Evolutionary conservation across 164 flowering plant species (phyloP), one percentile per base, ranked within the genome.

Genomic region (Taxillus chinensis): DNA sequence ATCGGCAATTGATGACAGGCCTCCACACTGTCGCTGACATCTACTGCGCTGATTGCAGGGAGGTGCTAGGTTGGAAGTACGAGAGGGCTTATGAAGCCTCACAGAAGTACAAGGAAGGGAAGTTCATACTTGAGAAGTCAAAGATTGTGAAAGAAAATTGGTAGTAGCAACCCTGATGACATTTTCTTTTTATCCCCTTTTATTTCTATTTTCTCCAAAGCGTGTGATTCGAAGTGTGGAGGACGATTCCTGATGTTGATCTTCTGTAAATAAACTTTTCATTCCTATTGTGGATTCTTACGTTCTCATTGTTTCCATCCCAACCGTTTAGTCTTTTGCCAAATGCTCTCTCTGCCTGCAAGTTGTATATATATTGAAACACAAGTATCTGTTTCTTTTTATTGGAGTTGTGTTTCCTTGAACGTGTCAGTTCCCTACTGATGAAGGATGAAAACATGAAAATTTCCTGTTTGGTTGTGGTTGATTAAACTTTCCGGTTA

Each of bases 101-200:
- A 0, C 85, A 86, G 67, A 88, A 84, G 75, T 86, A 86, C 78
- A 84, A 84, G 68, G 90, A 86, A 75, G 86, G 88, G 41, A 88
- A 86, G 59, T 86, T 78, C 80, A 77, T 80, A 73, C 61, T 83
- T n/a, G 89, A 82, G 72, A 83, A 82, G 68, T 68, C 79, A 1
- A 82, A 80, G 62, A 81, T 83, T 55, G 86, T 71, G 0, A 80
- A 75, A 70, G 89, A 83, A 54, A 73, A 80, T 50, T 83, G 89
- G 86, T 83, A 80, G 72, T 65, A 41, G 0, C 27, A 27, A 0
- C 27, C 12, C 50, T 14, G 3, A 3, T 17, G 1, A 8, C 13
- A 11, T 8, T 5, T 41, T 14, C 43, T 5, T 39, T 41, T 27
- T 27, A 27, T 27, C 27, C 27, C 37, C 50, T 13, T 41, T n/a